Percentiles rank a stretch among this genome's conserved stretches.
Conservation (phyloP, 139 green algal genomes). For the Chlorella ohadii region DNA sequence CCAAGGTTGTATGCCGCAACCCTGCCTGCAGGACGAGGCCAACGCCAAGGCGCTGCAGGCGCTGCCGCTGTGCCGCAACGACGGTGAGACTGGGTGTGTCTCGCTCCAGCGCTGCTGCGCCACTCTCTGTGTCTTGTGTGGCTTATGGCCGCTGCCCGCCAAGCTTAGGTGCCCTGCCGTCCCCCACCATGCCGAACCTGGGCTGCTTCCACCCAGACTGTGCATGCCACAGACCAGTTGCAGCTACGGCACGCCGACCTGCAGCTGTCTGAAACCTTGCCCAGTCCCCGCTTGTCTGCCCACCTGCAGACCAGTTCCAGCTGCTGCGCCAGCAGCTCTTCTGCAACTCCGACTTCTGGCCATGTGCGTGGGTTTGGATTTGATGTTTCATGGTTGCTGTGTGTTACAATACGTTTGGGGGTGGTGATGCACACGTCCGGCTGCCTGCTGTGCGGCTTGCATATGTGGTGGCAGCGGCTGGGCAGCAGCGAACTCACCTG, state of each 20-base stretch:
- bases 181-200: too few species aligned
- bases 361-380: background rate
- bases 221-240: slow-evolving; percentile 28
- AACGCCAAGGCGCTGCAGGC: slow-evolving; percentile 11
- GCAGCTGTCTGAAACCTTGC: too few species aligned
- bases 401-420: too few species aligned
- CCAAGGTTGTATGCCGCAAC: background rate
- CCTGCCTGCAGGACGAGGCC: background rate
- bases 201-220: too few species aligned
- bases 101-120: background rate
- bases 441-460: too few species aligned
- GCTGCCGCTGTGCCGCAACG: slow-evolving; percentile 22
- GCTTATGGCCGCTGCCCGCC: background rate
- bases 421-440: too few species aligned
- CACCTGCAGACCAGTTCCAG: slow-evolving; percentile 46
- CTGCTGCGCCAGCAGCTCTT: slow-evolving; percentile 45
- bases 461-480: too few species aligned
- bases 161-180: background rate
- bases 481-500: too few species aligned
- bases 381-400: too few species aligned
- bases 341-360: slow-evolving; percentile 45
- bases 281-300: too few species aligned
- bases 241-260: slow-evolving; percentile 39
- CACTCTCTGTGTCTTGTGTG: background rate
- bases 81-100: too few species aligned